Base-by-base conservation (phyloP, 345 rosid genomes). In the Ceriops decandra region DNA sequence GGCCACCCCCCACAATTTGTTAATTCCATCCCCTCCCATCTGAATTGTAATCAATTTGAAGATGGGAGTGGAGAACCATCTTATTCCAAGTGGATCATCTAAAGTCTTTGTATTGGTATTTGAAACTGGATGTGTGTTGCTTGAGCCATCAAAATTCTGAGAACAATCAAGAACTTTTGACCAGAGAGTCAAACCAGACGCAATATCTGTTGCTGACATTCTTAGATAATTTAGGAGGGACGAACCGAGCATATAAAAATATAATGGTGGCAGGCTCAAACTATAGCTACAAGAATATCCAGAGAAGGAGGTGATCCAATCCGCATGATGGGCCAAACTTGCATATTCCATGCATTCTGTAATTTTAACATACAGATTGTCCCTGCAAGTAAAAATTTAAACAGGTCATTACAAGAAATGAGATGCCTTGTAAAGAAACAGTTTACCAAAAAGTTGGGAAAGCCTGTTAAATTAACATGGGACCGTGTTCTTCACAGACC, bases 251-350 rank as follows among this genome's bases (percentile, higher is more conserved):
- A 82, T 53, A 51, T 83, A 76, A 9, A 75, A 66, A 51, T 83
- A 76, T 13, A 75, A 66, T 8, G 85, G 71, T 56, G 80, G 79
- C 76, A 80, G n/a, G 81, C 82, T 79, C 76, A 76, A 59, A 52
- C 78, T 51, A 54, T 81, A 83, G 76, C 74, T 64, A 59, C 62
- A 79, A 28, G 90, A 69, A 70, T 84, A 86, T 64, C 79, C 75
- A 70, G 80, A 56, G 76, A 76, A 77, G 28, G 28, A 90, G 84
- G 72, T 90, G 96, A 77, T 90, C 96, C 52, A 77, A 88, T 84
- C 77, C 83, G 82, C 96, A 90, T 63, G 69, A 83, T 67, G 87
- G 86, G 24, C 96, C 96, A 42, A 62, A 86, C 78, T 88, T 86
- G 82, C 96, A 90, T 57, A 86, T 62, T 35, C 96, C 96, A 24